A percentile compares a stretch with the other conserved stretches of the same genome.
phyloP scores from a whole-genome alignment of 345 rosid genomes.

The Rhizophora mangle region DNA sequence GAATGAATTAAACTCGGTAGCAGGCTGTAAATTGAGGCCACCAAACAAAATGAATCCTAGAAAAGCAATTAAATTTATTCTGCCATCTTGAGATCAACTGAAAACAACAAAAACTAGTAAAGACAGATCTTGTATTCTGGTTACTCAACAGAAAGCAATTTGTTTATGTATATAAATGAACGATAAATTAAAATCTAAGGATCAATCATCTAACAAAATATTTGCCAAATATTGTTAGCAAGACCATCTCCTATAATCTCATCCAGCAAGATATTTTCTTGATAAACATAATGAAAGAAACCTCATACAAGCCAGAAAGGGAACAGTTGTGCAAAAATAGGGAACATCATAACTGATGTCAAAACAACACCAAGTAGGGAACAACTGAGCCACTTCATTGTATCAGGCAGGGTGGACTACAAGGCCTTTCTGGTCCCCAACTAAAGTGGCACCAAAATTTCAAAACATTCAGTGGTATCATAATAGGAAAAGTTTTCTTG shows the following conservation, averaged over 20 bases:
- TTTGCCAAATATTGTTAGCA: too few species aligned
- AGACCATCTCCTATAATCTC: too few species aligned
- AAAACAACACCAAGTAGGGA: too few species aligned
- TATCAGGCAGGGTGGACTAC: neutral
- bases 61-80: neutral
- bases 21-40: slow-evolving; percentile 40
- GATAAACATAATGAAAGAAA: neutral
- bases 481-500: too few species aligned
- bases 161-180: too few species aligned
- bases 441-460: neutral
- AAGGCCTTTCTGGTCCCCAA: neutral
- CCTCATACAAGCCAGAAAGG: too few species aligned
- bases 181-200: too few species aligned
- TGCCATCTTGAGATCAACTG: neutral
- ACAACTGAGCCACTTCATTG: neutral
- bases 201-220: too few species aligned
- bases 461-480: neutral
- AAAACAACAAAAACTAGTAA: neutral
- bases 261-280: neutral
- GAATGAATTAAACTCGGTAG: slow-evolving; percentile 47
- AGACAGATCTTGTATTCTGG: neutral
- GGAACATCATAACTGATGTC: too few species aligned
- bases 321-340: too few species aligned
- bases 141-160: too few species aligned
- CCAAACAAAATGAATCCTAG: neutral